A percentile compares a stretch with the other conserved stretches of the same genome.
Conservation (phyloP, 805 yeast species). For the Wickerhamomyces strasburgensis region DNA sequence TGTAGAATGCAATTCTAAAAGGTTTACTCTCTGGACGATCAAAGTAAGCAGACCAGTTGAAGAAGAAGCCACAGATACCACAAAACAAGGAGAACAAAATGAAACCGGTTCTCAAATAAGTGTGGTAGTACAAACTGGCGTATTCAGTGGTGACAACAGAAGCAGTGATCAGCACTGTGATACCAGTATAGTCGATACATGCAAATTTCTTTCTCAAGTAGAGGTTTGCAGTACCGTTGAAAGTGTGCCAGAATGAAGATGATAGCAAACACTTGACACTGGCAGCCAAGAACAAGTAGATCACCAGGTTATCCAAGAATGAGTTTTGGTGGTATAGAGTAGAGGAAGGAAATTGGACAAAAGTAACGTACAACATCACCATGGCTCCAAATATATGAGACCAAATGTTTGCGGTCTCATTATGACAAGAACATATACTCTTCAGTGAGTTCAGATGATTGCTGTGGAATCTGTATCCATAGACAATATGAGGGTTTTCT, state of each 20-base stretch:
- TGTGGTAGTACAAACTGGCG: conserved; percentile 62
- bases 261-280: conserved; percentile 73
- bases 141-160: conserved; percentile 85
- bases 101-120: conserved; percentile 42
- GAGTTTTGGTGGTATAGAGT: conserved; percentile 40
- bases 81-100: conserved; percentile 58
- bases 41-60: conserved; percentile 91
- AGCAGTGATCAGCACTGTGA: conserved; percentile 83
- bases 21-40: conserved; percentile 84
- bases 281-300: conserved; percentile 63
- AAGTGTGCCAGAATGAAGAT: conserved; percentile 89
- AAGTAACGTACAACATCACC: conserved; percentile 48
- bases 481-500: conserved; percentile 78
- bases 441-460: conserved; percentile 54
- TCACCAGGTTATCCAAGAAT: conserved; percentile 41
- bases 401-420: conserved; percentile 93
- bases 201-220: conserved; percentile 69
- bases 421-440: conserved; percentile 64
- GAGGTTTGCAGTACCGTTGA: conserved; percentile 67
- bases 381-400: conserved; percentile 74
- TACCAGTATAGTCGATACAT: conserved; percentile 93
- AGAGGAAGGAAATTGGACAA: conserved; percentile 61
- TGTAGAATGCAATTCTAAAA: conserved; percentile 73
- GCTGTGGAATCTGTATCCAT: conserved; percentile 80
- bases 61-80: conserved; percentile 66